Evolutionary conservation across 305 asterid species (phyloP), one percentile per base, ranked within the genome.

Genomic region (Fraxinus ornus): DNA sequence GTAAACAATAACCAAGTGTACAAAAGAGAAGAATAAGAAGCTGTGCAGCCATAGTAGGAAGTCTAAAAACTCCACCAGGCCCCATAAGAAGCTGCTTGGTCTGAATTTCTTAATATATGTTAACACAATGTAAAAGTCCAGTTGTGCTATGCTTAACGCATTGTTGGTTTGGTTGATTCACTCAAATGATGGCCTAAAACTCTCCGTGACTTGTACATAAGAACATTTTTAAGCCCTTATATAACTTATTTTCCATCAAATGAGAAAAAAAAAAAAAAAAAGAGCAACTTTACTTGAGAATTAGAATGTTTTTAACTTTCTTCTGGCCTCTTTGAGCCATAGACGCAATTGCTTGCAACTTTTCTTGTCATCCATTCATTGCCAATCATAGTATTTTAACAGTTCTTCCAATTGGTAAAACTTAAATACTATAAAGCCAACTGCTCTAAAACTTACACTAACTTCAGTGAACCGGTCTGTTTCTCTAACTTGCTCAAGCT

Each of bases 401-500:
- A 21, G 21, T 21, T 60, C 30, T 9, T 62, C n/a, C 4, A 68
- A 68, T 12, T 32, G 44, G 44, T 71, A 7, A 0, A 72, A 72
- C 15, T 72, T 37, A 33, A 33, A 57, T 22, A 57, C 10, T 30
- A 49, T 49, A 52, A 82, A 79, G 62, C 78, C 66, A 44, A 79
- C 4, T 73, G 37, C 79, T 39, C 77, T 52, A 80, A 32, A 80
- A 84, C 93, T 90, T 86, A 89, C 94, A 81, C 86, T 81, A 44
- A 86, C 92, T 85, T 82, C 83, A 78, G 83, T 80, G 72, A 71
- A 87, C 77, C 83, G 87, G 84, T 88, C 88, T 52, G 86, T 84
- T 82, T 87, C 83, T 64, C 88, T 78, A 19, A 89, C 90, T 80
- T 80, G 95, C 83, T 89, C 86, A 79, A 92, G 93, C 83, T 90